A percentile compares a stretch with the other conserved stretches of the same genome.
phyloP scores from a whole-genome alignment of 306 rosid species.

The Cicer arietinum region DNA sequence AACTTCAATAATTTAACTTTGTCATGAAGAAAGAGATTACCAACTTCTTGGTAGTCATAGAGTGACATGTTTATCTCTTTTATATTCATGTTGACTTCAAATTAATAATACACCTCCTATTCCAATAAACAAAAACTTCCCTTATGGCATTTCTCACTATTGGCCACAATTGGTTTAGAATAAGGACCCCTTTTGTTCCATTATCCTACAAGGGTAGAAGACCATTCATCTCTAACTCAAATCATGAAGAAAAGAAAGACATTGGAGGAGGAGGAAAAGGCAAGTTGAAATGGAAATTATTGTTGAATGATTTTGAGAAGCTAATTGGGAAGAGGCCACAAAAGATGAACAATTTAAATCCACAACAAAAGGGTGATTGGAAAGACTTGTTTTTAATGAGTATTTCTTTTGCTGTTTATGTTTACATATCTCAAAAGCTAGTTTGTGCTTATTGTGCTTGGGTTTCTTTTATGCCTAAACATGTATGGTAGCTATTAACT shows the following conservation, averaged over 20 bases:
- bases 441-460: slow-evolving; percentile 81
- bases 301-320: slow-evolving; percentile 52
- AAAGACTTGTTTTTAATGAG: slow-evolving; percentile 81
- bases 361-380: slow-evolving; percentile 88
- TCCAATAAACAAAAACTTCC: not conserved
- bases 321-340: slow-evolving; percentile 56
- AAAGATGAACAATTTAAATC: slow-evolving; percentile 59
- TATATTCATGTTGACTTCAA: not conserved
- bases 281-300: slow-evolving; percentile 30
- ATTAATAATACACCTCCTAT: slow-evolving; percentile 6
- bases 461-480: slow-evolving; percentile 58
- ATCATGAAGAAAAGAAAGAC: slow-evolving; percentile 42
- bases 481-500: slow-evolving; percentile 52
- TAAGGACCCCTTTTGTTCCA: slow-evolving; percentile 27
- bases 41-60: slow-evolving; percentile 15
- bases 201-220: slow-evolving; percentile 50
- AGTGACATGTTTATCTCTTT: slow-evolving; percentile 22
- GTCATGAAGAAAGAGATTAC: slow-evolving; percentile 26
- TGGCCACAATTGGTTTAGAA: slow-evolving; percentile 37
- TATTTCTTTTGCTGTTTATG: slow-evolving; percentile 86
- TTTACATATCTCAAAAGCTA: slow-evolving; percentile 74
- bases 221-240: slow-evolving; percentile 47
- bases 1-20: not conserved
- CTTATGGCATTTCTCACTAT: slow-evolving; percentile 54
- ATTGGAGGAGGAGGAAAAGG: slow-evolving; percentile 35